Evolutionary conservation across 805 yeast genomes (phyloP).

Genomic region (Kuraishia hungarica): DNA sequence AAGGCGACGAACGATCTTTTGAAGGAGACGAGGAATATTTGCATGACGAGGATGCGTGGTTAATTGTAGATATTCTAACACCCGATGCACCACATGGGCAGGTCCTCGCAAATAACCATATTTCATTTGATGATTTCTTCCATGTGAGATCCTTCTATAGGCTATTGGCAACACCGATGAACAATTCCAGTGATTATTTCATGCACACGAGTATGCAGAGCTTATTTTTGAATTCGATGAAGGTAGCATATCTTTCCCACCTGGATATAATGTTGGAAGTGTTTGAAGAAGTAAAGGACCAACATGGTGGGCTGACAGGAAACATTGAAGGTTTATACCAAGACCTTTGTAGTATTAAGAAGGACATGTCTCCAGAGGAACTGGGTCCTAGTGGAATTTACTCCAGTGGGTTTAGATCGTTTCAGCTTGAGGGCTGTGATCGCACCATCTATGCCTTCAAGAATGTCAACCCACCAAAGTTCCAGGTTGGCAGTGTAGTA

Average conservation of each 20-base stretch:
- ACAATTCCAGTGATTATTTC: not conserved
- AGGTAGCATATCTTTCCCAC: not conserved
- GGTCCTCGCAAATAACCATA: not conserved
- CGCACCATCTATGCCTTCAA: not conserved
- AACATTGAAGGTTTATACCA: not conserved
- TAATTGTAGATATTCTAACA: not conserved
- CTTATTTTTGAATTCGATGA: not conserved
- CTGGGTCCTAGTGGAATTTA: not conserved
- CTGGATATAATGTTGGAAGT: not conserved
- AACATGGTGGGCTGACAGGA: not conserved
- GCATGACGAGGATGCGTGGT: not conserved
- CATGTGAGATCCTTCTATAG: not conserved
- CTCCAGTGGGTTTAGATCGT: not conserved
- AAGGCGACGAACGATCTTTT: not conserved
- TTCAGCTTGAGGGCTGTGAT: not conserved
- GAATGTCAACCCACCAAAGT: not conserved
- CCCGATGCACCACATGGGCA: not conserved
- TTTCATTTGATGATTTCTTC: not conserved
- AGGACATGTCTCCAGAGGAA: not conserved
- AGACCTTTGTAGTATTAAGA: not conserved
- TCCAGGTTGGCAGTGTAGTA: slow-evolving; percentile 2
- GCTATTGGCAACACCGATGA: not conserved
- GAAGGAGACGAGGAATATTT: not conserved
- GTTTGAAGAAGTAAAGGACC: not conserved
- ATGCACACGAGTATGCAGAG: not conserved